Evolutionary conservation across 2,329 filamentous ascomycete genomes (phyloP).

Genomic region (Talaromyces atroroseus): DNA sequence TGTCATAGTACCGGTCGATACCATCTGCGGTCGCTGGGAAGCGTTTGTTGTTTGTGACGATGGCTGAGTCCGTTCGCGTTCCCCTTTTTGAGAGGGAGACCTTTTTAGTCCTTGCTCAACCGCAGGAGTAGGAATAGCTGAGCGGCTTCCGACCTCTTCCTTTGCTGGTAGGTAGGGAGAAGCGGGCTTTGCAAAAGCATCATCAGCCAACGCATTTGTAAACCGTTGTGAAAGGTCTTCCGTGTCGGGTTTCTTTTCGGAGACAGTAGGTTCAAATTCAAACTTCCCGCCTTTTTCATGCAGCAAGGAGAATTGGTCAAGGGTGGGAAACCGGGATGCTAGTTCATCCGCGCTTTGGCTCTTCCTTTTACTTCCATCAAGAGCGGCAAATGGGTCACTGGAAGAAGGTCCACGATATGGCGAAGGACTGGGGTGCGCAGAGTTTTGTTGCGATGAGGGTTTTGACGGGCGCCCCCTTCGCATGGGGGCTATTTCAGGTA

Average conservation of each 20-base stretch:
- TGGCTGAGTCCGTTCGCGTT: constrained; percentile 23
- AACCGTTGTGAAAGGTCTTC: constrained; percentile 61
- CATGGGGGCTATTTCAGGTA: constrained; percentile 93
- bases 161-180: constrained; percentile 23
- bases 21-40: constrained; percentile 45
- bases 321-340: constrained; percentile 76
- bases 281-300: constrained; percentile 82
- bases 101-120: constrained; percentile 20
- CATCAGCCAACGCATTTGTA: constrained; percentile 72
- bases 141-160: constrained; percentile 24
- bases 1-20: constrained; percentile 79
- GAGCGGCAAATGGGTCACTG: constrained; percentile 81
- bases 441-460: constrained; percentile 42
- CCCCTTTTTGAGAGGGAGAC: constrained; percentile 21
- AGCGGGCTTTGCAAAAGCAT: constrained; percentile 62
- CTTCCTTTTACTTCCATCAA: constrained; percentile 62
- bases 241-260: constrained; percentile 38
- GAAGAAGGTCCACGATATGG: constrained; percentile 54
- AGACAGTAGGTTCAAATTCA: constrained; percentile 63
- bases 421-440: constrained; percentile 58
- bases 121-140: constrained; percentile 21
- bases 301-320: constrained; percentile 87
- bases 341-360: constrained; percentile 66
- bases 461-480: constrained; percentile 70
- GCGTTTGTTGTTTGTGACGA: constrained; percentile 34